Conservation (phyloP, 306 rosid genomes). For the Carpinus fangiana region DNA sequence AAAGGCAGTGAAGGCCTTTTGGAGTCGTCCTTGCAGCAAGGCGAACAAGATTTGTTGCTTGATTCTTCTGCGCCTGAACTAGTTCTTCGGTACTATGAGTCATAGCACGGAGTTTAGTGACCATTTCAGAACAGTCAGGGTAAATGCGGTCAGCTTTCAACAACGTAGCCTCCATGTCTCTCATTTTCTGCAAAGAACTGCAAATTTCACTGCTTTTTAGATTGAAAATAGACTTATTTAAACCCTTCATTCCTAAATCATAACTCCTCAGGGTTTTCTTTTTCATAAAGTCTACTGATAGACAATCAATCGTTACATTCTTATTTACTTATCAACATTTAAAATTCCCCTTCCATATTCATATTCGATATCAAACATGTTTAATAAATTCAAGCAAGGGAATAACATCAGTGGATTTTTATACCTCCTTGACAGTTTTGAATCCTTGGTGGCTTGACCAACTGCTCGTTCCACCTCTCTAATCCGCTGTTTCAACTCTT, state of each 20-base stretch:
- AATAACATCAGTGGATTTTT: conserved; percentile 22
- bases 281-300: not conserved
- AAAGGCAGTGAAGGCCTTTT: conserved; percentile 91
- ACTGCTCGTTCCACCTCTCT: conserved; percentile 77
- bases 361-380: conserved; percentile 1
- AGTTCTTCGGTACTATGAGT: conserved; percentile 70
- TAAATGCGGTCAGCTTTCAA: conserved; percentile 65
- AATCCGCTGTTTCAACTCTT: conserved; percentile 75
- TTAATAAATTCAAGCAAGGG: conserved; percentile 18
- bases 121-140: conserved; percentile 82
- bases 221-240: conserved; percentile 24
- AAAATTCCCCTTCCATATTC: not conserved
- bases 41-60: conserved; percentile 62
- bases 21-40: conserved; percentile 87
- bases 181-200: conserved; percentile 96
- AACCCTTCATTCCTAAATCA: conserved; percentile 27
- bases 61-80: conserved; percentile 53
- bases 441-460: conserved; percentile 66
- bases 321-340: conserved; percentile 9
- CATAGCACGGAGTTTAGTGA: conserved; percentile 83
- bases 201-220: conserved; percentile 57
- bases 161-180: conserved; percentile 76
- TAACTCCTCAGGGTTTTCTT: conserved; percentile 19
- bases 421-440: conserved; percentile 73
- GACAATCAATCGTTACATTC: conserved; percentile 7